These are phyloP conservation scores for Dioscorea zingiberensis DNA, from an alignment of 106 monocot species.

Conservation along the genomic window DNA sequence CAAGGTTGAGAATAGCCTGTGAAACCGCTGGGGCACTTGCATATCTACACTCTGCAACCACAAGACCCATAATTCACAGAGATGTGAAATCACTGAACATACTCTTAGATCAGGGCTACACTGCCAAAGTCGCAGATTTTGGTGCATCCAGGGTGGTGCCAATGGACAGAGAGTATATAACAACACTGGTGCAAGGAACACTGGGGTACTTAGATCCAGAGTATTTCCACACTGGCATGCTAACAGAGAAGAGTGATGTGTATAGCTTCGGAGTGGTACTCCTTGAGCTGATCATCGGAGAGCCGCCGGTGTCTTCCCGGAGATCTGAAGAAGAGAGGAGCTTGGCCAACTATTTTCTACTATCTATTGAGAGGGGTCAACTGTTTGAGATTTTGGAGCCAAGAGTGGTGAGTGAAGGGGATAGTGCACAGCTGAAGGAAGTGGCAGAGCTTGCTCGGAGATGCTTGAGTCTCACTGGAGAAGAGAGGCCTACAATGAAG, in stretches of 20 bases:
- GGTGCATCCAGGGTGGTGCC: constrained; percentile 39
- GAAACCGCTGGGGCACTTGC: constrained; percentile 28
- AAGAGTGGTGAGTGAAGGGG: constrained; percentile 23
- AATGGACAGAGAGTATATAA: constrained; percentile 13
- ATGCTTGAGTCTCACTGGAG: constrained; percentile 32
- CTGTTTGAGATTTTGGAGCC: constrained; percentile 8
- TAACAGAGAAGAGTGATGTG: constrained; percentile 52
- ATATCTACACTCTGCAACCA: constrained; percentile 30
- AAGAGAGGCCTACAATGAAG: constrained; percentile 34
- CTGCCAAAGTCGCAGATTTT: constrained; percentile 48
- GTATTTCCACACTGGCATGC: constrained; percentile 19
- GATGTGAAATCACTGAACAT: constrained; percentile 45
- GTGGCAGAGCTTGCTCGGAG: constrained; percentile 31
- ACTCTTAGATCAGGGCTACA: constrained; percentile 30
- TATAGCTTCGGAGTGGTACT: constrained; percentile 61
- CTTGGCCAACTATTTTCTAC: constrained; percentile 12
- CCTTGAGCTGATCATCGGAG: constrained; percentile 34
- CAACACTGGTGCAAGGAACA: constrained; percentile 36
- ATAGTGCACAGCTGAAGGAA: neutral
- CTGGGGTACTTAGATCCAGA: constrained; percentile 46
- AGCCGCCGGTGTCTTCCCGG: constrained; percentile 24
- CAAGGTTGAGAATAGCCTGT: constrained; percentile 4
- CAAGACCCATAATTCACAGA: constrained; percentile 33
- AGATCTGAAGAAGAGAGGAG: constrained; percentile 15
- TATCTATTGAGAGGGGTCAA: constrained; percentile 3